Conservation (phyloP, 192 early-diverging fungal genomes). For the Entomortierella chlamydospora region DNA sequence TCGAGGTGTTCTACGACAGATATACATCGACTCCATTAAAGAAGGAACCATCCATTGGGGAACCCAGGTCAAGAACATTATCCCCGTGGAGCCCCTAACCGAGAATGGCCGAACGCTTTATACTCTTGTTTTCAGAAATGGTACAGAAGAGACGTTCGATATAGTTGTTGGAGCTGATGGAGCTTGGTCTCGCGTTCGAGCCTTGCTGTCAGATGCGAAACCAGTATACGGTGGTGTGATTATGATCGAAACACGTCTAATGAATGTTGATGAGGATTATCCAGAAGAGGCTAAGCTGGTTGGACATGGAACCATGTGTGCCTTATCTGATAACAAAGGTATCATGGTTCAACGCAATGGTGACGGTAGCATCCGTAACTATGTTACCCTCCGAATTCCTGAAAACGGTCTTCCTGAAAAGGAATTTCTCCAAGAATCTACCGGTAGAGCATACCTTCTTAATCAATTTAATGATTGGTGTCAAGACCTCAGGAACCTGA, state of each 20-base stretch:
- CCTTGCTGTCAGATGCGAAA: conserved; percentile 37
- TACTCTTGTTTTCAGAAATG: conserved; percentile 34
- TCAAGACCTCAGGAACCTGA: conserved; percentile 12
- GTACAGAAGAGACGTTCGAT: conserved; percentile 30
- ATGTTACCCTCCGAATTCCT: conserved; percentile 44
- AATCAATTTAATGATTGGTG: conserved; percentile 30
- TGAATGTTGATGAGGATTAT: conserved; percentile 42
- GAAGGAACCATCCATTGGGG: conserved; percentile 56
- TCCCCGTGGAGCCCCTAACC: background rate
- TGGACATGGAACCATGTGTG: conserved; percentile 53
- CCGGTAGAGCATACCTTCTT: conserved; percentile 4
- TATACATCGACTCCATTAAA: conserved; percentile 56
- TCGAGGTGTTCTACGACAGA: conserved; percentile 53
- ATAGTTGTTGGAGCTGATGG: conserved; percentile 62
- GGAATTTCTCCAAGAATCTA: conserved; percentile 1
- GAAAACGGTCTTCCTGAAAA: conserved; percentile 31
- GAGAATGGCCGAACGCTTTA: background rate
- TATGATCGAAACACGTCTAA: conserved; percentile 53
- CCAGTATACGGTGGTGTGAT: conserved; percentile 61
- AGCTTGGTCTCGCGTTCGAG: conserved; percentile 64
- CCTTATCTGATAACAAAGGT: conserved; percentile 38
- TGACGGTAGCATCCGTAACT: conserved; percentile 38
- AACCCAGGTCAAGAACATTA: conserved; percentile 17
- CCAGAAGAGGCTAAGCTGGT: conserved; percentile 40
- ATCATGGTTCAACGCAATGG: conserved; percentile 54